Base-by-base conservation (phyloP, 257 asterid species). In the Eucommia ulmoides region DNA sequence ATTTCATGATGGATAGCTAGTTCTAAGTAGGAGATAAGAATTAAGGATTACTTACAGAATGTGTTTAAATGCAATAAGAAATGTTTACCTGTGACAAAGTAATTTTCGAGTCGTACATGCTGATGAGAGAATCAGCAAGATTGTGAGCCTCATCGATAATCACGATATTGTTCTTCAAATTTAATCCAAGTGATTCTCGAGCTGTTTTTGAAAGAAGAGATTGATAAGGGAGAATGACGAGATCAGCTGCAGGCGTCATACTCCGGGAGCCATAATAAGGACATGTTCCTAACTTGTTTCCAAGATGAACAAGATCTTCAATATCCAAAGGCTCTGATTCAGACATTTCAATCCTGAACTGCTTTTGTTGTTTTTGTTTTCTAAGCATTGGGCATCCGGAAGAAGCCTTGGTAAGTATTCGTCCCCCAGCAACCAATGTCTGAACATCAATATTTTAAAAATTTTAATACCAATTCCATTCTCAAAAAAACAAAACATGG, bases 121-220 rank as follows among this genome's bases (percentile, higher is more conserved):
- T 77, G 70, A 84, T 80, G 51, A 91, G 88, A 49, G 96, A 80
- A 56, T 91, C 98, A 53, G 98, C 96, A 47, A 91, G 84, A 75
- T 91, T 91, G 62, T 91, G 98, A 63, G 98, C 98, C 69, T 91
- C 98, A 7, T 91, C 98, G 53, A 91, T 83, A 63, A 91, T 79
- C 38, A 91, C 52, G 23, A 91, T 74, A 52, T 80, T 83, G 50
- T 77, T 71, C 69, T 83, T 83, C 50, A 91, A 67, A 74, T 69
- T 71, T 57, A 91, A 71, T 77, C 93, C 92, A 53, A 82, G 78
- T 18, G 98, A 85, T 71, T 83, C 96, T 18, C 96, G 88, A 9
- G 98, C 82, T 44, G 92, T 64, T 69, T 86, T 85, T 57, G 98
- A 91, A 65, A 91, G 94, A 76, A 91, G 85, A 35, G 98, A 91